Conservation (phyloP, 306 rosid genomes). For the Prosopis cineraria region DNA sequence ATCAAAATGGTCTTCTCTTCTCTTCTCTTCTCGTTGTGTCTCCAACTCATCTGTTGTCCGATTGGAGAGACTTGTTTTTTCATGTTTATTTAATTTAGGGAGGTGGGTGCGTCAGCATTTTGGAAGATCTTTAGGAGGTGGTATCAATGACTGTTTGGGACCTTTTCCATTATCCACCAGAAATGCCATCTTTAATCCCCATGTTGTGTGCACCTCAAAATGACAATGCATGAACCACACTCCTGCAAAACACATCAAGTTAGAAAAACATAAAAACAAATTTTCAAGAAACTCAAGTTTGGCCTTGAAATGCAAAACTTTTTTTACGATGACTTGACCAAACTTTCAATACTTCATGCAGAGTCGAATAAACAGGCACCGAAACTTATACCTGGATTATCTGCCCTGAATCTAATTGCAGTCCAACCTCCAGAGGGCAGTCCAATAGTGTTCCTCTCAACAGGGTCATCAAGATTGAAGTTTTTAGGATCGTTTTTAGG, state of each 20-base stretch:
- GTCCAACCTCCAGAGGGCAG: conserved; percentile 85
- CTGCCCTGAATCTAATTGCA: conserved; percentile 79
- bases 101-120: conserved; percentile 49
- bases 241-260: conserved; percentile 42
- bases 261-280: background rate
- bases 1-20: conserved; percentile 16
- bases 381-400: conserved; percentile 72
- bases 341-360: background rate
- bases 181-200: conserved; percentile 94
- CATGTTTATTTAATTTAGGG: conserved; percentile 5
- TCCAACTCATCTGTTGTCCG: conserved; percentile 29
- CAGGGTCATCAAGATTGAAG: conserved; percentile 78
- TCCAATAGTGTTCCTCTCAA: conserved; percentile 77
- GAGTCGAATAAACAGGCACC: background rate
- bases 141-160: conserved; percentile 60
- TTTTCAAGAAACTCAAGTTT: background rate
- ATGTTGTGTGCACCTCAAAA: conserved; percentile 86
- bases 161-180: conserved; percentile 88
- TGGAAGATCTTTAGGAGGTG: conserved; percentile 94
- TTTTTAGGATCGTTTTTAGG: conserved; percentile 49
- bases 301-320: background rate
- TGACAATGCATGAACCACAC: conserved; percentile 94
- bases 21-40: conserved; percentile 41
- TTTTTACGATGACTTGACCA: background rate
- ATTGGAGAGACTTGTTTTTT: conserved; percentile 27